Conservation (phyloP, 768 basidiomycete genomes). For the Termitomyces sp. region DNA sequence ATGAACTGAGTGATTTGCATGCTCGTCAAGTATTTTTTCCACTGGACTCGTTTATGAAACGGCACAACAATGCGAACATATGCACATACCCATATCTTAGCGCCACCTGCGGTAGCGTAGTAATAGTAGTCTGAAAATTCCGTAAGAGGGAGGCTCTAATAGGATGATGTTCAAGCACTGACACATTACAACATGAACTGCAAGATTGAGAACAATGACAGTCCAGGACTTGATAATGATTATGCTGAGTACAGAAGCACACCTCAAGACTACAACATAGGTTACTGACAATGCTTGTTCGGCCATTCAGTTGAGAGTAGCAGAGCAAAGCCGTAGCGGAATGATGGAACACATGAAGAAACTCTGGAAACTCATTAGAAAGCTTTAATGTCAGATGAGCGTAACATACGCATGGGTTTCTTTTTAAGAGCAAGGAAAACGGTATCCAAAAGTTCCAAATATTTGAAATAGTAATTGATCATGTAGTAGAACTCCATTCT, state of each 20-base stretch:
- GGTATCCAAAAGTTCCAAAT: conserved; percentile 93
- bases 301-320: conserved; percentile 90
- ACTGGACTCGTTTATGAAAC: conserved; percentile 38
- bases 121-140: conserved; percentile 87
- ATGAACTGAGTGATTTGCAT: conserved; percentile 98
- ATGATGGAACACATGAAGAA: conserved; percentile 99
- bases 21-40: conserved; percentile 96
- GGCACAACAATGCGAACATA: no score
- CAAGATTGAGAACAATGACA: conserved; percentile 84
- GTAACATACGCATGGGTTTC: conserved; percentile 81
- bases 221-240: conserved; percentile 76
- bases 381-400: background rate
- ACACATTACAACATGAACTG: conserved; percentile 98
- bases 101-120: conserved; percentile 95
- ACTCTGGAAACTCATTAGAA: conserved; percentile 46
- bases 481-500: conserved; percentile 95
- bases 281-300: conserved; percentile 80
- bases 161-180: conserved; percentile 25
- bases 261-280: background rate
- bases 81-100: conserved; percentile 82
- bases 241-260: conserved; percentile 3
- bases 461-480: conserved; percentile 99
- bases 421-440: conserved; percentile 97
- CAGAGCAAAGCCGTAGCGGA: conserved; percentile 95
- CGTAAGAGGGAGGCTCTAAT: background rate